Percentiles rank a stretch among this genome's conserved stretches.
These are phyloP conservation scores for Trypanosoma theileri DNA, from an alignment of 208 protist species.

Conservation along the genomic window DNA sequence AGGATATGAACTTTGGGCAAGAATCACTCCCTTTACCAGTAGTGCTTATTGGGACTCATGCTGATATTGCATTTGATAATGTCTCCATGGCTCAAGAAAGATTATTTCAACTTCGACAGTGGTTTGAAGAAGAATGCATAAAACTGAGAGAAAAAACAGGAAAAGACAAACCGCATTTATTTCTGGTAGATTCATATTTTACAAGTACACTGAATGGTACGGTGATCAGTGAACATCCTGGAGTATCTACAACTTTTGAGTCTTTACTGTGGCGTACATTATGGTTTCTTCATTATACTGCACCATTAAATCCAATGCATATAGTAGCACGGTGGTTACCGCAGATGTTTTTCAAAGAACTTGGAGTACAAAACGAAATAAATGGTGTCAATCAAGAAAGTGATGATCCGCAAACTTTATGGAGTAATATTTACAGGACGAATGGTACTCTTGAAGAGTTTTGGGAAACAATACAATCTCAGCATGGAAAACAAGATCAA, in stretches of 20 bases:
- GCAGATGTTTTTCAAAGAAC: neutral
- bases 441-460: conserved; percentile 19
- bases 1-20: neutral
- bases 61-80: conserved; percentile 2
- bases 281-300: conserved; percentile 17
- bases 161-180: neutral
- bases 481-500: neutral
- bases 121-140: conserved; percentile 17
- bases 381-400: too few relatives aligned
- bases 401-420: neutral
- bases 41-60: conserved; percentile 15
- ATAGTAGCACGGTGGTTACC: conserved; percentile 23
- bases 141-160: neutral
- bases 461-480: conserved; percentile 6
- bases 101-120: conserved; percentile 4
- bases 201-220: neutral
- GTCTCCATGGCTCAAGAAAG: neutral
- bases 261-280: conserved; percentile 3
- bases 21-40: conserved; percentile 6
- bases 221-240: neutral
- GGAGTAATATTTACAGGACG: neutral
- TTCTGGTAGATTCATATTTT: conserved; percentile 13
- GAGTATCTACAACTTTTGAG: neutral
- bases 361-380: neutral
- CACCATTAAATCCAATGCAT: conserved; percentile 22